Evolutionary conservation across 2,329 filamentous ascomycete genomes (phyloP), one percentile per base, ranked within the genome.

Genomic region (Shiraia sp.): DNA sequence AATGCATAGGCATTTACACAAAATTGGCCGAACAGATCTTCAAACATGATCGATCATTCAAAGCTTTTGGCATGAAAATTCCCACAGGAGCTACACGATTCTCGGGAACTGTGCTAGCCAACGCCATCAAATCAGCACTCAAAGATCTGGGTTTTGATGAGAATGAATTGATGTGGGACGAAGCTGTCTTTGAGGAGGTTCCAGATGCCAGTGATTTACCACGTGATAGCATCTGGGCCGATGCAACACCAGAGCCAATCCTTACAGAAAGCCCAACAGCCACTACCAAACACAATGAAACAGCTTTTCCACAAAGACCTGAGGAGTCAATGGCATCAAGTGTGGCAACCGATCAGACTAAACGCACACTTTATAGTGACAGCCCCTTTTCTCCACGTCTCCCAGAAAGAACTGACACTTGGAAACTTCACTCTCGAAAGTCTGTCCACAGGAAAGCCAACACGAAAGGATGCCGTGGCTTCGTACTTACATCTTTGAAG

Each of bases 161-260:
- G 36, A 43, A 71, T 38, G 67, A 70, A 32, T 38, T 57, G n/a
- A 69, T 71, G 67, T 71, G 68, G 68, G 68, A 71, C 22, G 67
- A 69, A 32, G 62, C 61, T 1, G 47, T 70, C 1, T 71, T 71
- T 25, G 66, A 71, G 46, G 67, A 71, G 35, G 37, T 65, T 6
- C 55, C 57, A 15, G 60, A 66, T 6, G 31, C 32, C 6, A 48
- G 34, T 6, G 54, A 61, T 13, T 38, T 61, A 7, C 56, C 57
- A 12, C 40, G 37, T 3, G 54, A 68, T 34, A 71, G 59, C 31
- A 71, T 71, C 8, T 71, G 68, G 68, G 48, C 57, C 5, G 58
- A 69, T 31, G 45, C 49, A 2, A 26, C 42, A 10, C 57, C 59
- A 2, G 50, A 51, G 1, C 40, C 52, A 10, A 23, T 53, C 13